Conservation (phyloP, 345 rosid genomes). For the Pugionium cornutum region DNA sequence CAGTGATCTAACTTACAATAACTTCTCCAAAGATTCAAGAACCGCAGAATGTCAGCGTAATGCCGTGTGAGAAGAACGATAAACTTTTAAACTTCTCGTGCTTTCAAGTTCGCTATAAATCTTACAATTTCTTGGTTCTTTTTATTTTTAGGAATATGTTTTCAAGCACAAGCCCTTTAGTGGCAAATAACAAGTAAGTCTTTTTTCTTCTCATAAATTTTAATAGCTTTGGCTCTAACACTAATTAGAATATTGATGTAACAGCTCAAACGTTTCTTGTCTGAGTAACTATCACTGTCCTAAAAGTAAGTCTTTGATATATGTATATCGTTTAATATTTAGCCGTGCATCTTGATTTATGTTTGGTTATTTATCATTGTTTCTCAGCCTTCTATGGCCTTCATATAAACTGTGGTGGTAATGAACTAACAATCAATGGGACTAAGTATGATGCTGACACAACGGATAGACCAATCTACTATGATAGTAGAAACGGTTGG, state of each 20-base stretch:
- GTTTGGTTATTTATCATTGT: neutral
- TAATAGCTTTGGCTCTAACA: slow-evolving; percentile 5
- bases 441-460: slow-evolving; percentile 53
- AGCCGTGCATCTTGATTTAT: neutral
- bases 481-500: slow-evolving; percentile 43
- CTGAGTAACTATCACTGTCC: slow-evolving; percentile 16
- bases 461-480: slow-evolving; percentile 31
- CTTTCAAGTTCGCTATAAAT: slow-evolving; percentile 9
- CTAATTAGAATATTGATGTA: slow-evolving; percentile 12
- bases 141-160: slow-evolving; percentile 45
- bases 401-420: slow-evolving; percentile 67
- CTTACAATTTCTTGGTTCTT: slow-evolving; percentile 24
- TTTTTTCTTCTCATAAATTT: neutral
- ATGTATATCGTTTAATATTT: neutral
- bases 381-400: slow-evolving; percentile 52
- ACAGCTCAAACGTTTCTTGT: slow-evolving; percentile 32
- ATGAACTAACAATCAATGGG: slow-evolving; percentile 34
- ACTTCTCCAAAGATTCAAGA: slow-evolving; percentile 45
- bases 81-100: slow-evolving; percentile 3
- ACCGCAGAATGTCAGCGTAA: slow-evolving; percentile 38
- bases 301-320: slow-evolving; percentile 34
- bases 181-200: slow-evolving; percentile 45
- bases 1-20: slow-evolving; percentile 77
- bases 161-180: slow-evolving; percentile 62
- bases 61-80: slow-evolving; percentile 42